These are phyloP conservation scores for Crithidia acanthocephali DNA, from an alignment of 208 protist genomes.

Conservation along the genomic window DNA sequence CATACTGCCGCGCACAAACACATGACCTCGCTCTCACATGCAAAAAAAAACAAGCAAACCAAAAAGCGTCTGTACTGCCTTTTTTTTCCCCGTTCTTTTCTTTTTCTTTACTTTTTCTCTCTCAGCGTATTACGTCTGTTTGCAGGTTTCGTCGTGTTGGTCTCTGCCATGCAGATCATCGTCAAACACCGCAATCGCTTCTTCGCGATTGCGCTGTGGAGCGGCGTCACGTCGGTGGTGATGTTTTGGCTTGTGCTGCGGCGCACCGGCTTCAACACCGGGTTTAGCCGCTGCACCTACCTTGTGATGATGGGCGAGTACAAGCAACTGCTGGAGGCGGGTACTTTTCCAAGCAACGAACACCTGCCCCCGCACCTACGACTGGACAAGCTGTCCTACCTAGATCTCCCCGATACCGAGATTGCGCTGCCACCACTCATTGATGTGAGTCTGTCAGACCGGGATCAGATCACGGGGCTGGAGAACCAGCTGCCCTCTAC, in stretches of 20 bases:
- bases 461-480: slow-evolving; percentile 57
- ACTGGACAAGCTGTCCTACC: slow-evolving; percentile 75
- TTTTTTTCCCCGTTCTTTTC: not conserved
- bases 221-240: slow-evolving; percentile 58
- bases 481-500: slow-evolving; percentile 61
- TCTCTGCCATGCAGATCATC: slow-evolving; percentile 63
- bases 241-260: slow-evolving; percentile 85
- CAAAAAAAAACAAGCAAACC: no score
- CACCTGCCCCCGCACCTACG: slow-evolving; percentile 82
- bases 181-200: slow-evolving; percentile 73
- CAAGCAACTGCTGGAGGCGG: slow-evolving; percentile 75
- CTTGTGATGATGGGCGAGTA: slow-evolving; percentile 88
- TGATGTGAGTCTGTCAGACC: slow-evolving; percentile 65
- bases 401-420: slow-evolving; percentile 77
- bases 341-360: slow-evolving; percentile 73
- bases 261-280: slow-evolving; percentile 82
- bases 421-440: slow-evolving; percentile 81
- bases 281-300: slow-evolving; percentile 79
- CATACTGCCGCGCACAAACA: no score
- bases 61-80: no score
- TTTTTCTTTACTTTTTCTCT: not conserved
- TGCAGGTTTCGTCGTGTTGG: no score
- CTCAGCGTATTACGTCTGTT: not conserved
- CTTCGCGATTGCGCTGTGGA: slow-evolving; percentile 66
- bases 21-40: no score